Evolutionary conservation across 2,329 filamentous ascomycete genomes (phyloP), one percentile per base, ranked within the genome.

Genomic region (Colletotrichum eleusines): DNA sequence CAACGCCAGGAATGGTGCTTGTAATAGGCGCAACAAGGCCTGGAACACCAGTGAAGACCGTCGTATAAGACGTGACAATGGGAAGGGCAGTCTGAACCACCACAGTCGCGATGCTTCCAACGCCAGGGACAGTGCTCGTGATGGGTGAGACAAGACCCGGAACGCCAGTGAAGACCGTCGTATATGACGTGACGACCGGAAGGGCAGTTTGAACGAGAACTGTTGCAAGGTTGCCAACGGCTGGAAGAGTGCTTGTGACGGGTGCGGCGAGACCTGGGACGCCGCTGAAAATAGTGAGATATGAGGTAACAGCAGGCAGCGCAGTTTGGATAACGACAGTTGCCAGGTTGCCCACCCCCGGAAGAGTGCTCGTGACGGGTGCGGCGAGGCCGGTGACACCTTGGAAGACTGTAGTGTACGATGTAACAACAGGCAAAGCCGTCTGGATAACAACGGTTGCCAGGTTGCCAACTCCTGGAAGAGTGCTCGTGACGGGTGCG

Each of bases 151-250:
- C 7, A 2, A 44, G 23, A 12, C 62, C 62, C 3, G 40, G 44
- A 1, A 48, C 28, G 5, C 50, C 50, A 5, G 26, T 51, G 50
- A 51, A 31, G 6, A 64, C 11, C 0, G 62, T 64, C 1, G 31
- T 48, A n/a, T 64, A 64, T 4, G 62, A 69, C 3, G 66, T 64
- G 7, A 44, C 42, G 16, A 64, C 28, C 1, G 66, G 66, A 5
- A 68, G 40, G 5, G 66, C 50, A 1, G 66, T 68, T 16, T 63
- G 59, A 5, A 68, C 23, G 1, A 68, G 12, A 31, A 68, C 66
- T 1, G 66, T 68, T 8, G 46, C 64, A 12, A 67, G 12, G 0
- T 46, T 66, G 9, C 55, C 63, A 35, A 26, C 7, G 6, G 28
- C n/a, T n/a, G n/a, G n/a, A n/a, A n/a, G 63, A n/a, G n/a, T n/a